phyloP scores from a whole-genome alignment of 2,329 filamentous ascomycete species.

The Pseudocercospora crystallina region DNA sequence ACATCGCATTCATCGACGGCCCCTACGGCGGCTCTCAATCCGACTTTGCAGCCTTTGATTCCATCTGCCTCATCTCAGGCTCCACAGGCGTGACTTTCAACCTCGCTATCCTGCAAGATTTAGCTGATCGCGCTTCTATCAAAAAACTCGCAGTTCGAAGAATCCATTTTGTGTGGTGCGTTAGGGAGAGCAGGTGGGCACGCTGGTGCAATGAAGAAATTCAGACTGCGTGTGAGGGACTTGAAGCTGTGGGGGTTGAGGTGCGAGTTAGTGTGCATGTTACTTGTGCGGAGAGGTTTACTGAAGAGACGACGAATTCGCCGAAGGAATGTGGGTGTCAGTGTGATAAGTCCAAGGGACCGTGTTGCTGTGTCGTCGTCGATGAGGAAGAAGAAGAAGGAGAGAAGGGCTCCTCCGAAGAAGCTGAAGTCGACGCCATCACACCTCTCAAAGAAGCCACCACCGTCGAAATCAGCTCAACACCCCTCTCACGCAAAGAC shows the following conservation, averaged over 20 bases:
- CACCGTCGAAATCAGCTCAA: too few relatives aligned
- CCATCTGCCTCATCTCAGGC: slow-evolving; percentile 27
- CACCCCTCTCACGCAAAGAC: too few relatives aligned
- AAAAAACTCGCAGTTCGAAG: slow-evolving; percentile 24
- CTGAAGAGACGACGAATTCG: slow-evolving; percentile 9
- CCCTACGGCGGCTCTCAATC: slow-evolving; percentile 28
- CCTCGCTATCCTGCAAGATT: slow-evolving; percentile 25
- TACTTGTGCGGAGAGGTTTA: slow-evolving; percentile 28
- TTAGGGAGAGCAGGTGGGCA: slow-evolving; percentile 23
- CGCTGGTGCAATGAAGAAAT: slow-evolving; percentile 27
- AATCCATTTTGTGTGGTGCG: slow-evolving; percentile 30
- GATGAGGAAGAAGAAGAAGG: slow-evolving; percentile 19
- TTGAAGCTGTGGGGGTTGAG: slow-evolving; percentile 22
- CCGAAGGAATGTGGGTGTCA: slow-evolving; percentile 26
- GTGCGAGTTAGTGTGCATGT: slow-evolving; percentile 25
- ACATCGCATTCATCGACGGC: slow-evolving; percentile 27
- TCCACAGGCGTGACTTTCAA: slow-evolving; percentile 33
- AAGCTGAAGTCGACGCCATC: slow-evolving; percentile 12
- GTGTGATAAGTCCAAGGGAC: slow-evolving; percentile 28
- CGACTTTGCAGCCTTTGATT: slow-evolving; percentile 31
- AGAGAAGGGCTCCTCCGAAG: background rate
- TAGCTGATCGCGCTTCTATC: slow-evolving; percentile 25
- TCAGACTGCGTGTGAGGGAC: slow-evolving; percentile 16
- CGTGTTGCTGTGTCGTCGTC: slow-evolving; percentile 25
- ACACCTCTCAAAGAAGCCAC: background rate